Conservation (phyloP, 805 yeast species). For the Cyberlindnera samutprakarnensis region DNA sequence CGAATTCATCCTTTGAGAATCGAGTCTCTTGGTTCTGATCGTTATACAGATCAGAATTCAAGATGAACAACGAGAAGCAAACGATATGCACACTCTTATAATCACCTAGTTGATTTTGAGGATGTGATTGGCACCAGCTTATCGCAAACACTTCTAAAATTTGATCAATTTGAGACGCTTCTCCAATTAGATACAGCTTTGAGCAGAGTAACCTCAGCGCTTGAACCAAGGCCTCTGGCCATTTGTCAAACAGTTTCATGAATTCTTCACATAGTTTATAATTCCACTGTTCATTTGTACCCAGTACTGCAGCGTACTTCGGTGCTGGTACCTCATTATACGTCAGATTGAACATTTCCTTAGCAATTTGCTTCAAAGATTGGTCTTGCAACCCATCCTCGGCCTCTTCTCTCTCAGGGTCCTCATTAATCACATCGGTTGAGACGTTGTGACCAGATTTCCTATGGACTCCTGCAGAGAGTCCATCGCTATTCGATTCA, state of each 20-base stretch:
- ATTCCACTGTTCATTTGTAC: constrained; percentile 23
- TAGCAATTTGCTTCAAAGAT: constrained; percentile 19
- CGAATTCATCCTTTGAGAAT: constrained; percentile 36
- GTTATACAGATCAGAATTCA: constrained; percentile 74
- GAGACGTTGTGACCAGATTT: constrained; percentile 11
- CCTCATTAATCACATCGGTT: constrained; percentile 15
- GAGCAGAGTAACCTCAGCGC: constrained; percentile 57
- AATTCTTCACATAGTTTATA: constrained; percentile 26
- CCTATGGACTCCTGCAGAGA: constrained; percentile 2
- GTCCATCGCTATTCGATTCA: constrained; percentile 5
- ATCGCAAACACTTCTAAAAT: constrained; percentile 61
- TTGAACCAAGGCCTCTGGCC: constrained; percentile 43
- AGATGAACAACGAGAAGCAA: constrained; percentile 60
- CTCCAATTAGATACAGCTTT: constrained; percentile 69
- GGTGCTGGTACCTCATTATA: constrained; percentile 29
- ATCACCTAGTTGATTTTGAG: constrained; percentile 42
- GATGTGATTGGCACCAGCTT: constrained; percentile 48
- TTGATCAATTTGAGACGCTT: constrained; percentile 74
- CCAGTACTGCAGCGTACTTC: constrained; percentile 34
- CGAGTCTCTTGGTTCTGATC: constrained; percentile 27
- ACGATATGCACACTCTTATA: constrained; percentile 59
- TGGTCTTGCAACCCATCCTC: neutral
- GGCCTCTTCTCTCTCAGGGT: constrained; percentile 13
- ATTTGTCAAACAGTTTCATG: constrained; percentile 33
- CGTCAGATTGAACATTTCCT: constrained; percentile 24